Conservation (phyloP, 164 flowering plant genomes). For the Sedum album region DNA sequence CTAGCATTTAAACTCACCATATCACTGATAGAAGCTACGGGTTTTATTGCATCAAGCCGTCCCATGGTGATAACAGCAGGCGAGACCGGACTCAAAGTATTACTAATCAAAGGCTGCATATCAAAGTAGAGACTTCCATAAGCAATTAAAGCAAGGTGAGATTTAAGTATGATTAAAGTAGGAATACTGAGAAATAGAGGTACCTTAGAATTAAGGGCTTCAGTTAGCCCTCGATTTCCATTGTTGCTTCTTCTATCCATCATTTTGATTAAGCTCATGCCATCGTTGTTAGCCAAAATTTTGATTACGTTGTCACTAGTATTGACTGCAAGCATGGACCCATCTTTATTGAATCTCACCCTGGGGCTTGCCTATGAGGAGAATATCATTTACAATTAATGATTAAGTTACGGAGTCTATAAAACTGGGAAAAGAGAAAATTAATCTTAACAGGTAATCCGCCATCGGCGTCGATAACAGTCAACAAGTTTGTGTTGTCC, state of each 20-base stretch:
- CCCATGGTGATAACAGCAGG: neutral
- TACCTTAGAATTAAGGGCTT: constrained; percentile 20
- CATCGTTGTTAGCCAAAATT: constrained; percentile 71
- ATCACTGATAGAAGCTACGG: neutral
- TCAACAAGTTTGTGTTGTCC: constrained; percentile 52
- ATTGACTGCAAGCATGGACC: constrained; percentile 75
- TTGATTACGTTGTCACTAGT: constrained; percentile 79
- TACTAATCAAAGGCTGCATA: constrained; percentile 1
- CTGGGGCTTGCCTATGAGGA: constrained; percentile 37
- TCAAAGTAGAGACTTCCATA: neutral
- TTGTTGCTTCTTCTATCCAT: constrained; percentile 56
- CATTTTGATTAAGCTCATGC: constrained; percentile 44
- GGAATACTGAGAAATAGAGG: neutral
- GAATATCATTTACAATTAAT: constrained; percentile 1
- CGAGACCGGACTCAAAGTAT: neutral
- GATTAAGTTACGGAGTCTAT: neutral
- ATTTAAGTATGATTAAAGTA: neutral
- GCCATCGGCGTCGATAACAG: constrained; percentile 75
- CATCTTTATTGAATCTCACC: constrained; percentile 86
- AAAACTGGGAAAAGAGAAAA: neutral
- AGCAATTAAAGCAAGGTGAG: neutral
- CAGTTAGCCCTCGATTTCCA: constrained; percentile 31
- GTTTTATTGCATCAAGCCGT: neutral
- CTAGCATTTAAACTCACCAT: neutral
- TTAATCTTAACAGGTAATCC: constrained; percentile 64